Evolutionary conservation across 2,329 filamentous ascomycete genomes (phyloP).

Genomic region (Geosmithia flava): DNA sequence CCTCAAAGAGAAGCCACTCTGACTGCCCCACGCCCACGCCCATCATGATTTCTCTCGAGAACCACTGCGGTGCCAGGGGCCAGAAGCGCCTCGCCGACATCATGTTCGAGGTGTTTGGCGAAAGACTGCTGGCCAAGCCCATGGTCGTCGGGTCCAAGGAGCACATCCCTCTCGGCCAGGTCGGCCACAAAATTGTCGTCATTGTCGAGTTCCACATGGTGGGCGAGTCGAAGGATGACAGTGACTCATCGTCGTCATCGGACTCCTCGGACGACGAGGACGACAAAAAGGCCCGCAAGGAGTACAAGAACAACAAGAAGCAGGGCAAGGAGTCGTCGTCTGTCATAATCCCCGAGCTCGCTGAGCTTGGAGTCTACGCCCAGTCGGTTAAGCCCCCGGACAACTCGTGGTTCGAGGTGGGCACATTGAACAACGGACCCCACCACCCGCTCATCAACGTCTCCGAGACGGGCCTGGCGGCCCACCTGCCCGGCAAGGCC

Average conservation of each 20-base stretch:
- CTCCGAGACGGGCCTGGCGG: conserved; percentile 46
- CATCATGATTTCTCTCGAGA: conserved; percentile 54
- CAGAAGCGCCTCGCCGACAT: conserved; percentile 51
- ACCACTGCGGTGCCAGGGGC: conserved; percentile 48
- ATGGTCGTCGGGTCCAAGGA: conserved; percentile 35
- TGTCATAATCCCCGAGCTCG: conserved; percentile 51
- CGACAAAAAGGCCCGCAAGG: conserved; percentile 32
- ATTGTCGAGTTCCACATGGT: conserved; percentile 57
- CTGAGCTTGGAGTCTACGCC: conserved; percentile 54
- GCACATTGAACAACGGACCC: conserved; percentile 38
- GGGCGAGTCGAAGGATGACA: conserved; percentile 28
- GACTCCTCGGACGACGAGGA: conserved; percentile 25
- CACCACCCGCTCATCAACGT: conserved; percentile 59
- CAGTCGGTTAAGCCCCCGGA: conserved; percentile 57
- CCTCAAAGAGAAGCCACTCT: conserved; percentile 11
- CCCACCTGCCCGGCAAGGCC: conserved; percentile 33
- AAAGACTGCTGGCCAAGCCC: conserved; percentile 44
- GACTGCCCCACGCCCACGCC: conserved; percentile 33
- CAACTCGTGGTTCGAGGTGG: conserved; percentile 50
- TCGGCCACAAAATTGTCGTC: conserved; percentile 51
- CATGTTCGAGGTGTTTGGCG: conserved; percentile 50
- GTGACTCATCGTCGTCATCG: conserved; percentile 5
- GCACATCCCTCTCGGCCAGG: conserved; percentile 44
- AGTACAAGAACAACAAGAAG: conserved; percentile 39
- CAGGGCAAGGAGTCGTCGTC: conserved; percentile 14